These are phyloP conservation scores for Craterostigma plantagineum DNA, from an alignment of 257 asterid species.

Conservation along the genomic window DNA sequence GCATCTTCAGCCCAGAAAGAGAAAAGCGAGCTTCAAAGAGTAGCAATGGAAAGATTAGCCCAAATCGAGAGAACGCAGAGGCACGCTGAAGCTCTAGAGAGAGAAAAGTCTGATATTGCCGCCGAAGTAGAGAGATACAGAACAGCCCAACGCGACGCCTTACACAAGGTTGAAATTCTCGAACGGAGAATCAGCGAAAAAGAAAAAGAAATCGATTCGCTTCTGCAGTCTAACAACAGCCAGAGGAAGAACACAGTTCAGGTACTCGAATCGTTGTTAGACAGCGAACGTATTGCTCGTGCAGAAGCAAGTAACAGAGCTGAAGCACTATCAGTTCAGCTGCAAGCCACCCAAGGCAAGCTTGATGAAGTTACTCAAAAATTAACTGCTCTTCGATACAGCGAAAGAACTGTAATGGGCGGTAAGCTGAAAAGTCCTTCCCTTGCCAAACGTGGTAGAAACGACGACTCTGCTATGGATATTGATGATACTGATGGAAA, in stretches of 20 bases:
- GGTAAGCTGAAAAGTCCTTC: slow-evolving; percentile 48
- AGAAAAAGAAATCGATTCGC: slow-evolving; percentile 64
- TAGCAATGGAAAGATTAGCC: slow-evolving; percentile 74
- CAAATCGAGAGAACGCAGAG: slow-evolving; percentile 72
- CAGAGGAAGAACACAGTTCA: slow-evolving; percentile 58
- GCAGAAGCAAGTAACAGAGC: slow-evolving; percentile 80
- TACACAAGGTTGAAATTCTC: slow-evolving; percentile 30
- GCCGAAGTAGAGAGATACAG: slow-evolving; percentile 35
- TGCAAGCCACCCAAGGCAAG: slow-evolving; percentile 70
- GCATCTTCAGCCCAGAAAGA: slow-evolving; percentile 81
- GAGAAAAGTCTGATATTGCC: slow-evolving; percentile 41
- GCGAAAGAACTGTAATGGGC: slow-evolving; percentile 49
- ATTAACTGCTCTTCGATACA: slow-evolving; percentile 39
- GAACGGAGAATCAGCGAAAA: slow-evolving; percentile 62
- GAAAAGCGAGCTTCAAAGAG: slow-evolving; percentile 43
- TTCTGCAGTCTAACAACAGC: slow-evolving; percentile 49
- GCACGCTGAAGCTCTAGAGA: slow-evolving; percentile 46
- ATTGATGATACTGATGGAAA: slow-evolving; percentile 37
- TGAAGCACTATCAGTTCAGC: slow-evolving; percentile 68
- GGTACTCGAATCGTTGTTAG: slow-evolving; percentile 59
- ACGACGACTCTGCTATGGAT: slow-evolving; percentile 60
- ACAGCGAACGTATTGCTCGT: slow-evolving; percentile 67
- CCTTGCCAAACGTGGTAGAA: slow-evolving; percentile 60
- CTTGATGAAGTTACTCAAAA: slow-evolving; percentile 63
- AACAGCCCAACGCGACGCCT: slow-evolving; percentile 66